Evolutionary conservation across 2,329 filamentous ascomycete species (phyloP), one percentile per base, ranked within the genome.

Genomic region (Venturia nashicola): DNA sequence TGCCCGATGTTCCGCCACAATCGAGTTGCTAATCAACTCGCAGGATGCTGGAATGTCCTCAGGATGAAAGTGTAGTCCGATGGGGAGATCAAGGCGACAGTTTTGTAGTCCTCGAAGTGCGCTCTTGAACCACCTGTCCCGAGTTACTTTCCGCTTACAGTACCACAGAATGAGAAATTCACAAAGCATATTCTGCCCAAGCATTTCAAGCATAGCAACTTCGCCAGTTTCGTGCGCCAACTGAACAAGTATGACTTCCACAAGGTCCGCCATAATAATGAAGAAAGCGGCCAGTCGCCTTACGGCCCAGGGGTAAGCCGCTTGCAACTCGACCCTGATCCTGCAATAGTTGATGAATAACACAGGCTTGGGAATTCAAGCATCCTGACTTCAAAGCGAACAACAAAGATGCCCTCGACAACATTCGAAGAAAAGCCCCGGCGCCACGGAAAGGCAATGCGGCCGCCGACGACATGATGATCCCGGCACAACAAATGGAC

Each of bases 161-260:
- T 32, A 64, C 44, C 51, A 57, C 74, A 97, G 93, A 96, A 95
- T 75, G 93, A 97, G 75, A 96, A 96, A 75, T 99, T 99, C 72
- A 97, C 94, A 27, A 96, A 97, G 75, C 89, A 90, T 46, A 96
- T 99, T 70, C 84, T 99, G 18, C 94, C 94, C 2, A 97, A 97
- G 74, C 91, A 97, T 72, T 99, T 99, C 81, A 99, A 99, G 77
- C 94, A 97, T 77, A 96, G 91, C 83, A 97, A 97, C 75, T 97
- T 97, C 78, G 92, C 92, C 40, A 96, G 91, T 76, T 97, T 97
- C 73, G 92, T 97, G 65, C 88, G 92, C 60, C 92, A 97, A 74
- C 79, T 97, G 65, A 97, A 97, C 79, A 97, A 97, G 74, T 97
- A 96, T 75, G 92, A 96, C 73, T 99, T 99, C 70, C 94, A 99